These are phyloP conservation scores for Fusarium anthophilum DNA, from an alignment of 2,329 filamentous ascomycete genomes.

Conservation along the genomic window DNA sequence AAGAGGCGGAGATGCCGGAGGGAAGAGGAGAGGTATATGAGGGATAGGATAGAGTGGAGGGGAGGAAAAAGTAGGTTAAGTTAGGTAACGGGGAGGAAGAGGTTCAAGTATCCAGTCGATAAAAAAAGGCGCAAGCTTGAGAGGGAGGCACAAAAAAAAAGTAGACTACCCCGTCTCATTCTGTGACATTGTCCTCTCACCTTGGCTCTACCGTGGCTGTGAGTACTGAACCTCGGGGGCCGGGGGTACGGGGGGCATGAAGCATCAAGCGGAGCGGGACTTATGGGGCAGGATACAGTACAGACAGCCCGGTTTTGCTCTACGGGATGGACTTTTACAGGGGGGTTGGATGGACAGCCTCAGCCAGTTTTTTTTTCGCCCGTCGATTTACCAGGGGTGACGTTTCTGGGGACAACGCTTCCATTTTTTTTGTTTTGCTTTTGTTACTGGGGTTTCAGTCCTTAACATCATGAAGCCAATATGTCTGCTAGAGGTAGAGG, in stretches of 20 bases:
- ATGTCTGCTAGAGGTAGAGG: neutral
- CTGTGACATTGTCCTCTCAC: constrained; percentile 23
- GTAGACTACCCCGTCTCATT: constrained; percentile 17
- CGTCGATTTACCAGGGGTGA: constrained; percentile 15
- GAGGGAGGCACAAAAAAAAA: constrained; percentile 32
- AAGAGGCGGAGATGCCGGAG: constrained; percentile 46
- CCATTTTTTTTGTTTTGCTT: constrained; percentile 13
- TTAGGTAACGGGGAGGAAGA: constrained; percentile 44
- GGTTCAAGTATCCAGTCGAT: constrained; percentile 41
- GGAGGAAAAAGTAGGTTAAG: constrained; percentile 20
- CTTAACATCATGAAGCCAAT: constrained; percentile 9
- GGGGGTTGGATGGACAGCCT: constrained; percentile 11
- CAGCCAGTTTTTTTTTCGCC: constrained; percentile 18
- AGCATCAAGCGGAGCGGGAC: constrained; percentile 33
- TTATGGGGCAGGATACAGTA: constrained; percentile 31
- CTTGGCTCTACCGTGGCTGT: constrained; percentile 25
- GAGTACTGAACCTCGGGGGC: constrained; percentile 36
- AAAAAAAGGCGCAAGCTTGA: constrained; percentile 42
- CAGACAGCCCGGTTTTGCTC: constrained; percentile 24
- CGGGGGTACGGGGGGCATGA: constrained; percentile 30
- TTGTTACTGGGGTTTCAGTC: constrained; percentile 4
- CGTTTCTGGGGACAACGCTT: constrained; percentile 31
- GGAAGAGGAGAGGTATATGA: constrained; percentile 48
- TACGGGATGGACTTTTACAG: constrained; percentile 21
- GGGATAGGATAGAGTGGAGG: constrained; percentile 44